phyloP scores from a whole-genome alignment of 129 eudicot species.

The Erigeron canadensis region DNA sequence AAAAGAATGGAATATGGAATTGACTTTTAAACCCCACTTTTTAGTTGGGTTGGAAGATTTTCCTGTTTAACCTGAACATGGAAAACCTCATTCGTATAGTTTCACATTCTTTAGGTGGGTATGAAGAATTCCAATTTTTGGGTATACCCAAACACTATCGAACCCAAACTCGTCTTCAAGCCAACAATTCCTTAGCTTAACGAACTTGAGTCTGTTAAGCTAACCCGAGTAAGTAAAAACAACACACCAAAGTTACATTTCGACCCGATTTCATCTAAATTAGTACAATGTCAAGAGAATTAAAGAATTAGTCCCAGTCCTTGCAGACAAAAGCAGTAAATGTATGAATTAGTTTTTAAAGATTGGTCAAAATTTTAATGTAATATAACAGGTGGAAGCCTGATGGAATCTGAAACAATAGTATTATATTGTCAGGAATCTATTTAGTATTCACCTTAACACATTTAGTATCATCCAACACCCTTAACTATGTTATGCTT shows the following conservation, averaged over 20 bases:
- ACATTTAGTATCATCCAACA: slow-evolving; percentile 22
- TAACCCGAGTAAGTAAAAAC: slow-evolving; percentile 4
- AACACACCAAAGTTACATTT: background rate
- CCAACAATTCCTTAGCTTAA: background rate
- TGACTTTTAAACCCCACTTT: too few relatives aligned
- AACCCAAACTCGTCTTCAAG: background rate
- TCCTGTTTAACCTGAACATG: background rate
- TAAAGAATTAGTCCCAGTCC: slow-evolving; percentile 1
- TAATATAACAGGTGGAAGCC: slow-evolving; percentile 18
- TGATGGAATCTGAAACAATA: slow-evolving; percentile 26
- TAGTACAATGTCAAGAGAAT: background rate
- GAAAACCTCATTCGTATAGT: background rate
- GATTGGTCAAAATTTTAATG: slow-evolving; percentile 30
- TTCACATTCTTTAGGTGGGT: background rate
- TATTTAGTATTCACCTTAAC: slow-evolving; percentile 14
- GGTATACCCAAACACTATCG: background rate
- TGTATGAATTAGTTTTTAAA: background rate
- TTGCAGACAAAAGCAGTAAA: slow-evolving; percentile 23
- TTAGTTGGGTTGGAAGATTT: background rate
- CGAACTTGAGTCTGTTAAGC: background rate
- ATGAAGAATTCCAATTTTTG: too few relatives aligned
- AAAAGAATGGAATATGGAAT: too few relatives aligned
- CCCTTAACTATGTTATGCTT: slow-evolving; percentile 4
- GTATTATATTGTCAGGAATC: slow-evolving; percentile 31
- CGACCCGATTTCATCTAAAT: slow-evolving; percentile 1